A percentile compares a stretch with the other conserved stretches of the same genome.
phyloP scores from a whole-genome alignment of 306 rosid genomes.

The Luffa acutangula region DNA sequence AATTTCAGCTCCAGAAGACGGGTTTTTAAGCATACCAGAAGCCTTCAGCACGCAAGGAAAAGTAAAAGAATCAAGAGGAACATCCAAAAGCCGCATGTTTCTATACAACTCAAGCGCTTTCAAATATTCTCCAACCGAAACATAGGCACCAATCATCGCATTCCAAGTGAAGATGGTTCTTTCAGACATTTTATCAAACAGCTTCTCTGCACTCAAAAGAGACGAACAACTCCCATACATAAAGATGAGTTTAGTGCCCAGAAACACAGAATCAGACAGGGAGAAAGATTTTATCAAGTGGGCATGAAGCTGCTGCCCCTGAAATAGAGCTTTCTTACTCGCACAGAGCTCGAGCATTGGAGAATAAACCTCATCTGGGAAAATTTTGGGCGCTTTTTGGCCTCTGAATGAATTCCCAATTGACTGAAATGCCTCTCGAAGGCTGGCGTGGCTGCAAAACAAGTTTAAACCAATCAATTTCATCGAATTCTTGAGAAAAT shows the following conservation, averaged over 20 bases:
- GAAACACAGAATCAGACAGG: slow-evolving; percentile 26
- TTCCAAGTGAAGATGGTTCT: slow-evolving; percentile 68
- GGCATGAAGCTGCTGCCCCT: slow-evolving; percentile 63
- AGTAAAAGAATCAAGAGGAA: slow-evolving; percentile 39
- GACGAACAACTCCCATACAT: slow-evolving; percentile 60
- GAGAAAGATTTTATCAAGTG: slow-evolving; percentile 27
- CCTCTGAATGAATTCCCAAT: slow-evolving; percentile 10
- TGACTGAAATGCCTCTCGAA: slow-evolving; percentile 33
- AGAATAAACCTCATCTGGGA: slow-evolving; percentile 35
- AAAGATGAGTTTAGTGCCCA: slow-evolving; percentile 43
- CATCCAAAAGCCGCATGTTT: slow-evolving; percentile 39
- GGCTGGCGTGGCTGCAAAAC: slow-evolving; percentile 17
- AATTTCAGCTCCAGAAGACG: slow-evolving; percentile 32
- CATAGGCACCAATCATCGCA: slow-evolving; percentile 59
- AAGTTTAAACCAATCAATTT: slow-evolving; percentile 11
- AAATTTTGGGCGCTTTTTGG: slow-evolving; percentile 6
- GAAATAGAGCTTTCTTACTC: slow-evolving; percentile 26
- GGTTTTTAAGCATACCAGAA: slow-evolving; percentile 23
- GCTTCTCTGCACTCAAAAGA: slow-evolving; percentile 25
- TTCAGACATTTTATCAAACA: slow-evolving; percentile 43
- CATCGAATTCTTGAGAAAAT: slow-evolving; percentile 19
- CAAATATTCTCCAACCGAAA: slow-evolving; percentile 33
- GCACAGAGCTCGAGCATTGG: slow-evolving; percentile 52
- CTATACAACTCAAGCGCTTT: slow-evolving; percentile 38
- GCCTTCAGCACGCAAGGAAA: slow-evolving; percentile 53